Evolutionary conservation across 2,329 filamentous ascomycete genomes (phyloP).

Genomic region (Aureobasidium sp.): DNA sequence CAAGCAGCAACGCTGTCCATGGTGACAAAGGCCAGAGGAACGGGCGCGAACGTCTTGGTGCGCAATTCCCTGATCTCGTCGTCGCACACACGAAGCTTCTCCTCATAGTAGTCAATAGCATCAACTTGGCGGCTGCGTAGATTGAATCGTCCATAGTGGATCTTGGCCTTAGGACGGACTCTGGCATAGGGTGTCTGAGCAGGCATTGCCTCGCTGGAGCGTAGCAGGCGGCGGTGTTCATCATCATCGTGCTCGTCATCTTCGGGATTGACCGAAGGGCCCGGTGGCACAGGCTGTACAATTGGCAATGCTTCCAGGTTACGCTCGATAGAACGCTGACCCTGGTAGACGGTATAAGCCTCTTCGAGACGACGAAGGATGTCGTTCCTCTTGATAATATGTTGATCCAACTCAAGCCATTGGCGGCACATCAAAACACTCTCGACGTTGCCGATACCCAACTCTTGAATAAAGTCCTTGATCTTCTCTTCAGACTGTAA

Average conservation of each 20-base stretch:
- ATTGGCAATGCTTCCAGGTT: slow-evolving; percentile 42
- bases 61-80: slow-evolving; percentile 63
- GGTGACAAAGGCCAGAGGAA: slow-evolving; percentile 85
- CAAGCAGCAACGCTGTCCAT: slow-evolving; percentile 90
- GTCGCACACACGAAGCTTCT: slow-evolving; percentile 71
- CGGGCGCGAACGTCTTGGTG: slow-evolving; percentile 66
- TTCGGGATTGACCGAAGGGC: slow-evolving; percentile 16
- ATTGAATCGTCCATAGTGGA: slow-evolving; percentile 72
- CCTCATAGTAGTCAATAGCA: slow-evolving; percentile 89
- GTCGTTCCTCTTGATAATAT: slow-evolving; percentile 58
- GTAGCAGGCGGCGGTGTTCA: slow-evolving; percentile 53
- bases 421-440: slow-evolving; percentile 77
- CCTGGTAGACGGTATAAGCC: slow-evolving; percentile 71
- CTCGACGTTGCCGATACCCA: slow-evolving; percentile 85
- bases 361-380: slow-evolving; percentile 69
- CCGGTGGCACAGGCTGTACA: slow-evolving; percentile 36
- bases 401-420: slow-evolving; percentile 71
- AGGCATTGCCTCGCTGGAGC: slow-evolving; percentile 35
- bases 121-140: slow-evolving; percentile 67
- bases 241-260: slow-evolving; percentile 32
- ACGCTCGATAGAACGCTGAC: slow-evolving; percentile 43
- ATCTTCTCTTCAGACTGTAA: slow-evolving; percentile 75
- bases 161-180: slow-evolving; percentile 56
- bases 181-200: slow-evolving; percentile 31
- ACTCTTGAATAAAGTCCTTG: slow-evolving; percentile 74